Conservation (phyloP, 164 flowering plant species). For the Berberis thunbergii region DNA sequence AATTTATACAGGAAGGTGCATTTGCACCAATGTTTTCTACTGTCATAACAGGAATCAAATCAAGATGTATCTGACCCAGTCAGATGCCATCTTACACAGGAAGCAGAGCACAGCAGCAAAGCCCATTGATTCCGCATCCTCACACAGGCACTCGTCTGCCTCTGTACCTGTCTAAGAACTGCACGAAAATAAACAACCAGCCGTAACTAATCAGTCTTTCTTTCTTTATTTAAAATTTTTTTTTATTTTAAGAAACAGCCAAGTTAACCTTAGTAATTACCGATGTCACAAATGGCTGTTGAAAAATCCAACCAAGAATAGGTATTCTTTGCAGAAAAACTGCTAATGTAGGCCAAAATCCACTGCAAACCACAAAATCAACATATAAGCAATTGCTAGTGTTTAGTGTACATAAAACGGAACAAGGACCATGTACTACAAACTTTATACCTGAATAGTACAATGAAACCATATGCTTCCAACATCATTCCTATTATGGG, state of each 20-base stretch:
- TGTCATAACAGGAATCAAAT: neutral
- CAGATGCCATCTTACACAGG: neutral
- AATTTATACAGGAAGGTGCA: neutral
- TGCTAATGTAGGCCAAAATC: conserved; percentile 88
- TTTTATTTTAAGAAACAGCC: neutral
- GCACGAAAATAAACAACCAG: conserved; percentile 4
- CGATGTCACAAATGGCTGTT: conserved; percentile 77
- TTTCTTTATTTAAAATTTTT: neutral
- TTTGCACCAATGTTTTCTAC: neutral
- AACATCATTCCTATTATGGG: conserved; percentile 84
- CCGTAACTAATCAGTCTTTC: neutral
- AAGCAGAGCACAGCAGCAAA: neutral
- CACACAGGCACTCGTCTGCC: conserved; percentile 28
- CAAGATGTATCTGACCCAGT: neutral
- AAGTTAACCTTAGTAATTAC: conserved; percentile 21
- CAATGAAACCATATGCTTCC: conserved; percentile 85
- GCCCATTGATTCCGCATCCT: conserved; percentile 2
- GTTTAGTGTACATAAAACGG: too few species aligned
- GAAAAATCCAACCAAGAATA: conserved; percentile 81
- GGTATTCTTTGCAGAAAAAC: conserved; percentile 88
- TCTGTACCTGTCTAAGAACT: conserved; percentile 26
- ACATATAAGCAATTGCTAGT: neutral
- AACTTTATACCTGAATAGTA: conserved; percentile 7
- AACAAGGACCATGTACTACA: neutral
- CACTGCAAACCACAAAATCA: conserved; percentile 30